Conservation (phyloP, 306 rosid genomes). For the Arachis stenosperma region DNA sequence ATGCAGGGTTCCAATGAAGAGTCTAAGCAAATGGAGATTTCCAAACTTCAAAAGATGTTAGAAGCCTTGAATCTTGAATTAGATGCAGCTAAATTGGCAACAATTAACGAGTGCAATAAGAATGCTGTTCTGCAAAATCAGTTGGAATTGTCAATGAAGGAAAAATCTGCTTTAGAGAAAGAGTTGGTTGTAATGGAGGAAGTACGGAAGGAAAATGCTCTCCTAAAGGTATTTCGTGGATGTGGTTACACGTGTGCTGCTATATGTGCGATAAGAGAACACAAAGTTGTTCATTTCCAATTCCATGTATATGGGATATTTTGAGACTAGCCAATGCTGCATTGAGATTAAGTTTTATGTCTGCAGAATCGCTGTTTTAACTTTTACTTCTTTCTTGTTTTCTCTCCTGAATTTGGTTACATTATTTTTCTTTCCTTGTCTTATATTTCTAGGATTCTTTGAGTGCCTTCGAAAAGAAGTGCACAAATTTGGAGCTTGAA, state of each 20-base stretch:
- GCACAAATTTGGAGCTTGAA: constrained; percentile 55
- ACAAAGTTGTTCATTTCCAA: not conserved
- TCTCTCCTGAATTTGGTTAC: constrained; percentile 28
- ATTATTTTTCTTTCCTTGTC: constrained; percentile 30
- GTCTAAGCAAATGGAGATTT: constrained; percentile 69
- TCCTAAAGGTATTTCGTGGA: constrained; percentile 60
- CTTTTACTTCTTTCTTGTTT: constrained; percentile 26
- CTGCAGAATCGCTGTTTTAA: constrained; percentile 7
- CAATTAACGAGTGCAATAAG: constrained; percentile 94
- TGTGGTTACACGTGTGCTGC: constrained; percentile 4
- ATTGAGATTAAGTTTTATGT: constrained; percentile 6
- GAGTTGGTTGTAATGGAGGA: constrained; percentile 71
- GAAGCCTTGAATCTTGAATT: constrained; percentile 82
- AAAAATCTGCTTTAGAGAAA: constrained; percentile 75
- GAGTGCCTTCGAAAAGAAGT: constrained; percentile 75
- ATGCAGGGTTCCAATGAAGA: constrained; percentile 93
- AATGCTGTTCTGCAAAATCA: constrained; percentile 89
- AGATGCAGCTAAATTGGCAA: constrained; percentile 83
- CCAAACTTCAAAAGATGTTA: constrained; percentile 71
- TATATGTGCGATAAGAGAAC: constrained; percentile 18
- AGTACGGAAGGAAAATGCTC: constrained; percentile 76
- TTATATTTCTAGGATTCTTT: constrained; percentile 60
- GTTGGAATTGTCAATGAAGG: constrained; percentile 74
- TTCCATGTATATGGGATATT: constrained; percentile 9
- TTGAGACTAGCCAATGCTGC: constrained; percentile 3